phyloP scores from a whole-genome alignment of 441 rosid species.

The Pelargonium australe region DNA sequence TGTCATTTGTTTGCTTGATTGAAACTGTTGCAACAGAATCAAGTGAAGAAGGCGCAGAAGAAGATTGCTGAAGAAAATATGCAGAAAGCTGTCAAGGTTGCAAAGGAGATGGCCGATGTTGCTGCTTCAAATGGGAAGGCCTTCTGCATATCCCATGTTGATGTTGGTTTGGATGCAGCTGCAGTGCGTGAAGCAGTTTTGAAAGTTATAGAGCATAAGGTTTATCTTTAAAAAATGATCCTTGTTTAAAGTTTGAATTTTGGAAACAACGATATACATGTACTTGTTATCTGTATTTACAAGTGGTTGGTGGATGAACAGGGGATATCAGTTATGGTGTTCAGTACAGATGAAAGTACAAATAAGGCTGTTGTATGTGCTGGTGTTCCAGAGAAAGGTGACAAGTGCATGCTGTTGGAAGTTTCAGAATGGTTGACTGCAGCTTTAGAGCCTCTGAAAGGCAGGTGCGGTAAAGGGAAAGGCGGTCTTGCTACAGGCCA shows the following conservation, averaged over 20 bases:
- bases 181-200: slow-evolving; percentile 91
- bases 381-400: slow-evolving; percentile 69
- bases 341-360: slow-evolving; percentile 75
- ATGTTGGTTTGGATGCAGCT: slow-evolving; percentile 84
- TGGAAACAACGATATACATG: not conserved
- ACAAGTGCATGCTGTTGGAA: slow-evolving; percentile 53
- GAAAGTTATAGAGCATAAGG: slow-evolving; percentile 77
- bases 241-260: not conserved
- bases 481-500: slow-evolving; percentile 92
- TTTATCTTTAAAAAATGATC: slow-evolving; percentile 12
- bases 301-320: slow-evolving; percentile 31
- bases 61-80: slow-evolving; percentile 80
- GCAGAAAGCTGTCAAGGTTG: slow-evolving; percentile 58
- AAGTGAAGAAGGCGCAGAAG: slow-evolving; percentile 72
- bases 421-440: slow-evolving; percentile 83
- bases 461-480: slow-evolving; percentile 89
- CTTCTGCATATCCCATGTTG: slow-evolving; percentile 63
- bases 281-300: not conserved
- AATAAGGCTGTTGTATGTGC: slow-evolving; percentile 92
- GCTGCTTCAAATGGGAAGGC: slow-evolving; percentile 69
- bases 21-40: slow-evolving; percentile 33
- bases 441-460: slow-evolving; percentile 79
- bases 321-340: slow-evolving; percentile 83
- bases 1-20: not conserved
- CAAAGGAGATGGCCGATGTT: slow-evolving; percentile 58